A percentile compares a stretch with the other conserved stretches of the same genome.
Evolutionary conservation across 202 grass and related monocot species (phyloP).

Genomic region (Elaeis oleifera): DNA sequence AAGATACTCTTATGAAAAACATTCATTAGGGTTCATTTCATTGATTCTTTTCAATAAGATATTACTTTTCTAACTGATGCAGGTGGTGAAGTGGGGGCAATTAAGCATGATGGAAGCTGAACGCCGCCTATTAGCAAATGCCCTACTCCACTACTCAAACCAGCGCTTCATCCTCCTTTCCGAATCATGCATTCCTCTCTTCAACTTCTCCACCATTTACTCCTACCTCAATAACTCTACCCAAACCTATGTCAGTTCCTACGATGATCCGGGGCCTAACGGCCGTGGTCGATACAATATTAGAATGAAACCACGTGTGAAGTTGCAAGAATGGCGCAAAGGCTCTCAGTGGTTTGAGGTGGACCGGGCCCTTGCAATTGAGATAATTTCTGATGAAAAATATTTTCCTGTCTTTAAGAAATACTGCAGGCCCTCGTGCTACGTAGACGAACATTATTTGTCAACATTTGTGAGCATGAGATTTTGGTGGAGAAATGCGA

Average conservation of each 20-base stretch:
- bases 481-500: conserved; percentile 23
- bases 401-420: conserved; percentile 49
- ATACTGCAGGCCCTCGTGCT: conserved; percentile 17
- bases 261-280: conserved; percentile 3
- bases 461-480: conserved; percentile 38
- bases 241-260: conserved; percentile 10
- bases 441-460: conserved; percentile 71
- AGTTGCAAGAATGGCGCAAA: conserved; percentile 31
- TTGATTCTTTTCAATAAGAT: too few relatives aligned
- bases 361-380: conserved; percentile 40
- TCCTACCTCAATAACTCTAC: conserved; percentile 28
- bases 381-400: conserved; percentile 40
- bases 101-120: conserved; percentile 11
- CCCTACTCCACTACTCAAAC: conserved; percentile 15
- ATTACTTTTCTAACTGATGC: background rate
- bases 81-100: conserved; percentile 17
- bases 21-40: too few relatives aligned
- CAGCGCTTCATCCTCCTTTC: conserved; percentile 31
- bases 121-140: conserved; percentile 17
- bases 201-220: conserved; percentile 34
- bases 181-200: conserved; percentile 37
- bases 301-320: conserved; percentile 13
- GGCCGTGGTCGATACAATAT: conserved; percentile 26
- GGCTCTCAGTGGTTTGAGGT: conserved; percentile 62
- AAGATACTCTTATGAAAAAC: too few relatives aligned